Base-by-base conservation (phyloP, 352 stramenopile genomes). In the Globisporangium emineosum region DNA sequence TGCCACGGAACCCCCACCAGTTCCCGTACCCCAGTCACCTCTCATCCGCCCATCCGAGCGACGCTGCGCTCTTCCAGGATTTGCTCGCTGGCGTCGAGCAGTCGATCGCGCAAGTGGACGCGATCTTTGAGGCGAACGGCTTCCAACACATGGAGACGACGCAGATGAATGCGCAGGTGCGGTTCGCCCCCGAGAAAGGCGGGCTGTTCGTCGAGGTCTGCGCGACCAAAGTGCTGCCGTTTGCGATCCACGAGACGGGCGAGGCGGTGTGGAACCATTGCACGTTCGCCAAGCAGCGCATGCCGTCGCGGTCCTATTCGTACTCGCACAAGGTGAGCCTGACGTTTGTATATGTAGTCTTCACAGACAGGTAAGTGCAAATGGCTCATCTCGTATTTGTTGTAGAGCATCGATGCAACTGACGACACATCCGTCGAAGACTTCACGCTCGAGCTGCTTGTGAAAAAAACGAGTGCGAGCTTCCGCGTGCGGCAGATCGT, bases 401-500 rank as follows among this genome's bases (percentile, higher is more conserved):
- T 50, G 12, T 21, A 50, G 42, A 50, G 42, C 17, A 50, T 21
- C 23, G 17, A n/a, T 25, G 19, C 17, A 8, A 50, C 42, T 25
- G 42, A 50, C 6, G 42, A 25, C 42, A 50, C 42, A 17, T 25
- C 23, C 19, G 23, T 50, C 42, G 42, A 50, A 17, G 42, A 50
- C 42, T 50, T 50, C 23, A 3, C 42, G 3, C 42, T 71, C 30
- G 77, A 82, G 49, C 62, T 82, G 37, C 60, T 79, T 30, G 74
- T 61, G 21, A 70, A 73, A 1, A 52, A 66, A 43, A 70, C 64
- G 23, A 72, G 58, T 9, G 67, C 76, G 29, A 70, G 74, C 60
- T 83, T 82, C 40, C 71, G 69, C 19, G 67, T 70, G 30, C 77
- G 81, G 32, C 65, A 75, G 27, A 64, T 82, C 1, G 27, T 72